These are phyloP conservation scores for Myriosclerotinia scirpicola DNA, from an alignment of 2,329 filamentous ascomycete species.

Conservation along the genomic window DNA sequence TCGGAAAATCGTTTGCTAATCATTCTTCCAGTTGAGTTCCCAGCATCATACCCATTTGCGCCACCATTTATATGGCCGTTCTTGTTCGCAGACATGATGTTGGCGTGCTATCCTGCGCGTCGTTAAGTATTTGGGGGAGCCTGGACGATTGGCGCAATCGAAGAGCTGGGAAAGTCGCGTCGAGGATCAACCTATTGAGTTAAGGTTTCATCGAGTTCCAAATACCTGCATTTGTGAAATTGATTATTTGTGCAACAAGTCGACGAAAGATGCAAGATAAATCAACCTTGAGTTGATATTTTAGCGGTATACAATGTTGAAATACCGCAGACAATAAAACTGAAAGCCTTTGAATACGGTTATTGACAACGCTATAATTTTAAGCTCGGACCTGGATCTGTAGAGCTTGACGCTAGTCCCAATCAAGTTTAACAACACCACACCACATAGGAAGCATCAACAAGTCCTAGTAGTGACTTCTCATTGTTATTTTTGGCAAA, in stretches of 20 bases:
- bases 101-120: constrained; percentile 14
- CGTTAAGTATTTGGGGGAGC: constrained; percentile 5
- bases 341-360: constrained; percentile 18
- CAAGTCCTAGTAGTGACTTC: neutral
- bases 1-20: constrained; percentile 57
- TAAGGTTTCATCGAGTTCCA: constrained; percentile 14
- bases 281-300: neutral
- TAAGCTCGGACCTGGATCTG: constrained; percentile 10
- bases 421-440: constrained; percentile 16
- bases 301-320: constrained; percentile 9
- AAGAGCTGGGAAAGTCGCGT: constrained; percentile 20
- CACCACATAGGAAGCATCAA: neutral
- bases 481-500: neutral
- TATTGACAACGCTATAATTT: constrained; percentile 18
- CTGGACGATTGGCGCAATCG: constrained; percentile 19
- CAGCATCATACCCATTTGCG: constrained; percentile 33
- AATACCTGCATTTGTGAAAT: constrained; percentile 6
- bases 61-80: constrained; percentile 36
- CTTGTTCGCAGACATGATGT: constrained; percentile 33
- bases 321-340: constrained; percentile 11
- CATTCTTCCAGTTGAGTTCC: constrained; percentile 30
- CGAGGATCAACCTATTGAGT: constrained; percentile 19
- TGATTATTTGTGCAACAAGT: neutral
- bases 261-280: neutral
- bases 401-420: neutral